Evolutionary conservation across 441 rosid genomes (phyloP).

Genomic region (Sinapis alba): DNA sequence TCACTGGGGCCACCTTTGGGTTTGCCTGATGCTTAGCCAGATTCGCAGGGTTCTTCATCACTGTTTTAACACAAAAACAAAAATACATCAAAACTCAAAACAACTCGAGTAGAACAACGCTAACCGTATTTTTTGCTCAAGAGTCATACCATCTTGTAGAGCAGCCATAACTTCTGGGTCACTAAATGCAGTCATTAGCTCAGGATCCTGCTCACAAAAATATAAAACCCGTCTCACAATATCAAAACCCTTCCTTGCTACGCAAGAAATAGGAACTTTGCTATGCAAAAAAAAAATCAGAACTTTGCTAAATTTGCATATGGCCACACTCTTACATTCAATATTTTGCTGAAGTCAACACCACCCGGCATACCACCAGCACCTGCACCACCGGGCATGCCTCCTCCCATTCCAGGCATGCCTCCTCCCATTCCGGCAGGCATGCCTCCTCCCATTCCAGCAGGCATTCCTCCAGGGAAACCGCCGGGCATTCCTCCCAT

Average conservation of each 20-base stretch:
- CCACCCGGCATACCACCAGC: conserved; percentile 71
- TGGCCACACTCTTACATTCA: conserved; percentile 61
- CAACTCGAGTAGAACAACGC: not conserved
- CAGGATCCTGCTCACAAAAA: conserved; percentile 73
- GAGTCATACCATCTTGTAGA: conserved; percentile 84
- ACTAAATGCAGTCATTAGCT: conserved; percentile 87
- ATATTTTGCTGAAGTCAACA: conserved; percentile 85
- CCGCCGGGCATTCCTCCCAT: conserved; percentile 42
- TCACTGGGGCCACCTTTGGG: conserved; percentile 92
- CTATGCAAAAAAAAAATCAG: not conserved
- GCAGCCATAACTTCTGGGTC: conserved; percentile 99
- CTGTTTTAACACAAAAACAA: conserved; percentile 53
- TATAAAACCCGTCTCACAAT: not conserved
- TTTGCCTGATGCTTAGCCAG: conserved; percentile 85
- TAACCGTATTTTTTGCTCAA: not conserved
- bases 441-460: not conserved
- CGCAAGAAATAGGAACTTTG: not conserved
- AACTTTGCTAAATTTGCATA: not conserved
- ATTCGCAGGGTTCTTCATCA: conserved; percentile 91
- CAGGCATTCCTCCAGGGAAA: not conserved
- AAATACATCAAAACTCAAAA: not conserved
- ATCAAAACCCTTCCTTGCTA: not conserved
- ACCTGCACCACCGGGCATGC: conserved; percentile 11
- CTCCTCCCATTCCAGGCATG: not conserved
- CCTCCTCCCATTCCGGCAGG: not conserved